Conservation (phyloP, 371 early-diverging fungal species). For the Rhizopus stolonifer region DNA sequence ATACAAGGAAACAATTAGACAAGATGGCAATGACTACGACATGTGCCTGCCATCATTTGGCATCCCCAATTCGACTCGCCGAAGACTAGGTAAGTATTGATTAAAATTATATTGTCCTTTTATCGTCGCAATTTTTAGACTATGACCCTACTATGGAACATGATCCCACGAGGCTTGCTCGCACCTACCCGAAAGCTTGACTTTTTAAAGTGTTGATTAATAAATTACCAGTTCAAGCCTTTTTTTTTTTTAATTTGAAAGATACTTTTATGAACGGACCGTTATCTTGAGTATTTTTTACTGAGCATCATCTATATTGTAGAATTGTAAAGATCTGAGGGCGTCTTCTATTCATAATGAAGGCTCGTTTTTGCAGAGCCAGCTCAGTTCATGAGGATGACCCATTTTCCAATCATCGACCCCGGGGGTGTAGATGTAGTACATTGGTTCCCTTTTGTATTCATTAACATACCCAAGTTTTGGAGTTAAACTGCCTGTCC, state of each 20-base stretch:
- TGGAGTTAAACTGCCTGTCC: no score
- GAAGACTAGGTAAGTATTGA: background rate
- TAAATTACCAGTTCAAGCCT: slow-evolving; percentile 1
- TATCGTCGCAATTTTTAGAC: background rate
- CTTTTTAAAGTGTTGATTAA: background rate
- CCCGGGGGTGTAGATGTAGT: no score
- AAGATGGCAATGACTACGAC: background rate
- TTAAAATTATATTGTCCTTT: slow-evolving; percentile 1
- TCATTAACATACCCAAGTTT: no score
- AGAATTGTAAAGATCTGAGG: background rate
- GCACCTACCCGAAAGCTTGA: background rate
- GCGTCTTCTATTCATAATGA: no score
- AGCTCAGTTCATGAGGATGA: no score
- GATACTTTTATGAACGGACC: background rate
- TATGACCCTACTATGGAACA: background rate
- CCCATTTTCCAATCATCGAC: no score
- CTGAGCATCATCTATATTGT: slow-evolving; percentile 1
- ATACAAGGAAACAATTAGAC: slow-evolving; percentile 6
- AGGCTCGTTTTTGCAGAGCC: no score
- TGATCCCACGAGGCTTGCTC: background rate
- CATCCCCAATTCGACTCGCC: background rate
- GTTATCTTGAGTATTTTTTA: background rate
- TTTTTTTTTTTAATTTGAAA: background rate
- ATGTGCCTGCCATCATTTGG: slow-evolving; percentile 1
- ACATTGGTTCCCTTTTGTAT: no score